Conservation (phyloP, 2,329 filamentous ascomycete genomes). For the Pseudopyrenochaeta lycopersici region DNA sequence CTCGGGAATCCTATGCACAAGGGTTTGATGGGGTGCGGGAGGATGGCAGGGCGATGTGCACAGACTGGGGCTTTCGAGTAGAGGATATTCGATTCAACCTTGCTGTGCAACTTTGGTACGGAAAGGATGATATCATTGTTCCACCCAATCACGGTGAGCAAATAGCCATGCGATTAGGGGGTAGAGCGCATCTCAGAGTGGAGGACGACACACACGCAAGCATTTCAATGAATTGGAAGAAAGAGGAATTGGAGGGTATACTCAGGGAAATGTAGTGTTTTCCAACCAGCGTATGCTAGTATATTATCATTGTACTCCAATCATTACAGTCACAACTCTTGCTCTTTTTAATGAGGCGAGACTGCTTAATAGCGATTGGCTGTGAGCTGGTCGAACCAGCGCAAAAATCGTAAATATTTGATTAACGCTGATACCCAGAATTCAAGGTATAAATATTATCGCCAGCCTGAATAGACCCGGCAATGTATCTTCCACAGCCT, state of each 20-base stretch:
- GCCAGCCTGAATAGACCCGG: no score
- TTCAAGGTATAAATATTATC: no score
- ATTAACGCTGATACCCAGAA: no score
- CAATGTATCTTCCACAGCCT: no score
- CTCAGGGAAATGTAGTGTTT: background rate
- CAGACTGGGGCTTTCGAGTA: conserved; percentile 45
- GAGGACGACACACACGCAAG: conserved; percentile 46
- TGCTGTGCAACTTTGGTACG: conserved; percentile 50
- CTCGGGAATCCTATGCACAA: conserved; percentile 37
- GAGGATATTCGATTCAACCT: conserved; percentile 48
- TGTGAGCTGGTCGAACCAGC: no score
- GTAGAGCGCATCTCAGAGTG: conserved; percentile 33
- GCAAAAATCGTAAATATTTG: no score
- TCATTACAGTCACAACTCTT: no score
- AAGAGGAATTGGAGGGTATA: conserved; percentile 7
- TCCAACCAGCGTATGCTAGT: no score
- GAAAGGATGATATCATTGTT: conserved; percentile 42
- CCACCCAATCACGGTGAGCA: conserved; percentile 42
- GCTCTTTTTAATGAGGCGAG: no score
- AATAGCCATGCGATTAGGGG: conserved; percentile 39
- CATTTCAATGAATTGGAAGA: conserved; percentile 7
- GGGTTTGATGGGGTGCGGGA: conserved; percentile 38
- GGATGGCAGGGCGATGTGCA: conserved; percentile 42
- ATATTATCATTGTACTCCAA: no score
- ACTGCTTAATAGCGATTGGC: no score